Conservation (phyloP, 257 asterid species). For the Ehretia macrophylla region DNA sequence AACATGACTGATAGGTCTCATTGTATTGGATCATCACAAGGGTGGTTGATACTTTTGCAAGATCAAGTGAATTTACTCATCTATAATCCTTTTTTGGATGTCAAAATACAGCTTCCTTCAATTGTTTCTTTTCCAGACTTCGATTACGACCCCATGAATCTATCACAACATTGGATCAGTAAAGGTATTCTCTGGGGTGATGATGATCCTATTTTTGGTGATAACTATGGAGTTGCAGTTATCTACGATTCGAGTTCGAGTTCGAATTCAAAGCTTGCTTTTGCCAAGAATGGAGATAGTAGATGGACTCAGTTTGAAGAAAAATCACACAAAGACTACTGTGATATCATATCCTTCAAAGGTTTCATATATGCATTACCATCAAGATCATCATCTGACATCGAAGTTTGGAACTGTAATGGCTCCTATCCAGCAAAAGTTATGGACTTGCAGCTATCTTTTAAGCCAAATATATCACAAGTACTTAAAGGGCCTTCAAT, state of each 20-base stretch:
- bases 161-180: not conserved
- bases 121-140: not conserved
- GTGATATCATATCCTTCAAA: not conserved
- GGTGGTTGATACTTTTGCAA: not conserved
- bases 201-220: not conserved
- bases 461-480: not conserved
- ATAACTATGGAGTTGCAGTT: not conserved
- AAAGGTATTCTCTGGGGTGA: slow-evolving; percentile 1
- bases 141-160: not conserved
- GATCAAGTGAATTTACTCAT: not conserved
- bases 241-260: not conserved
- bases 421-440: not conserved
- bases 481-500: not conserved
- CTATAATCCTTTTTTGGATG: not conserved
- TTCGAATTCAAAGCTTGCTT: not conserved
- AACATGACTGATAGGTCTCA: not conserved
- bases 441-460: not conserved
- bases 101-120: not conserved
- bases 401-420: not conserved
- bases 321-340: not conserved
- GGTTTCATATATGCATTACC: not conserved
- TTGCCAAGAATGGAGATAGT: not conserved
- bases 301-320: not conserved
- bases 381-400: not conserved
- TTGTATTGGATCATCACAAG: not conserved